A percentile compares a stretch with the other conserved stretches of the same genome.
Conservation (phyloP, 2,329 filamentous ascomycete genomes). For the Penicillium sp. region DNA sequence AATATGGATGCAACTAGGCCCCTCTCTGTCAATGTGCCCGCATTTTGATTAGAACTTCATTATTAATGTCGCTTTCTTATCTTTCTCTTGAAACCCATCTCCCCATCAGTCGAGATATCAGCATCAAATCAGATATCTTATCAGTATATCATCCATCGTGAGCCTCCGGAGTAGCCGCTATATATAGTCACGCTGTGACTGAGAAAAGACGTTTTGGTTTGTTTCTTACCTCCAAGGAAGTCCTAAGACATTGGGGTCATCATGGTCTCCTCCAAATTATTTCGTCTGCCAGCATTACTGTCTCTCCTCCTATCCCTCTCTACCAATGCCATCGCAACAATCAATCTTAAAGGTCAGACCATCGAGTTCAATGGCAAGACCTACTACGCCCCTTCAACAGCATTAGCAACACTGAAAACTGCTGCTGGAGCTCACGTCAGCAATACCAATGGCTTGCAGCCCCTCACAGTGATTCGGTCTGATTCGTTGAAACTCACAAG, state of each 20-base stretch:
- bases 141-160: not conserved
- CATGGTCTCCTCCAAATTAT: not conserved
- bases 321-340: not conserved
- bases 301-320: not conserved
- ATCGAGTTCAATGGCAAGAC: constrained; percentile 4
- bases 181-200: not conserved
- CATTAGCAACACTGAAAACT: not conserved
- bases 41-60: not conserved
- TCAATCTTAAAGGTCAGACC: not conserved
- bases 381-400: not conserved
- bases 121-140: not conserved
- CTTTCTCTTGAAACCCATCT: not conserved
- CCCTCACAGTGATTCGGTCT: constrained; percentile 7
- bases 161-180: not conserved
- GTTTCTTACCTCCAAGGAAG: not conserved
- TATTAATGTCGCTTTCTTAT: not conserved
- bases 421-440: not conserved
- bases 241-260: not conserved
- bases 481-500: not conserved
- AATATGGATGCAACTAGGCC: not conserved
- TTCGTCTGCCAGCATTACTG: not conserved
- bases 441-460: not conserved
- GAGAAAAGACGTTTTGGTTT: not conserved
- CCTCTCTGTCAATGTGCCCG: not conserved
- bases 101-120: not conserved